Percentiles rank a stretch among this genome's conserved stretches.
Conservation (phyloP, 2,329 filamentous ascomycete genomes). For the Colletotrichum scovillei region DNA sequence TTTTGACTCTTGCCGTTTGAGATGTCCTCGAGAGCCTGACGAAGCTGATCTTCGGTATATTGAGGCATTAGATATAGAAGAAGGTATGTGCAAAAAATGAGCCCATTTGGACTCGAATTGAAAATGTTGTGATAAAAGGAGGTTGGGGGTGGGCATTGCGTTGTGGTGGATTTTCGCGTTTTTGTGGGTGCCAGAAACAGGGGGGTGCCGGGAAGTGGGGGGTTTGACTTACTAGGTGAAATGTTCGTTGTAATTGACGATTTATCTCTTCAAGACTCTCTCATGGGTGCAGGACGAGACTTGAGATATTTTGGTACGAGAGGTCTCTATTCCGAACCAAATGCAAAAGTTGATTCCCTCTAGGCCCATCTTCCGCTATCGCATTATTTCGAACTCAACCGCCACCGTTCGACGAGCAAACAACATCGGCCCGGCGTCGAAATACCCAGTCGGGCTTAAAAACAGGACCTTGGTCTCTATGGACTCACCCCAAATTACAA, state of each 20-base stretch:
- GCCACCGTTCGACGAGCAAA: not conserved
- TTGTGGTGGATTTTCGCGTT: too few species aligned
- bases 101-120: too few species aligned
- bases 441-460: not conserved
- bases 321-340: not conserved
- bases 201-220: too few species aligned
- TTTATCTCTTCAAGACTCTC: not conserved
- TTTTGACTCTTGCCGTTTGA: too few species aligned
- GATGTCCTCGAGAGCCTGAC: too few species aligned
- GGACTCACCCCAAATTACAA: slow-evolving; percentile 8
- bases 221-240: too few species aligned
- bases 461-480: slow-evolving; percentile 4
- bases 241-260: not conserved
- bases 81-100: too few species aligned
- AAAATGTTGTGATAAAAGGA: too few species aligned
- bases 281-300: not conserved
- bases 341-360: not conserved
- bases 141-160: too few species aligned
- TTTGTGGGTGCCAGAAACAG: too few species aligned
- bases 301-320: not conserved
- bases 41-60: too few species aligned
- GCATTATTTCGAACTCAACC: not conserved
- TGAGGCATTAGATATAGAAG: too few species aligned
- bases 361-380: not conserved
- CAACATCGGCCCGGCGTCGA: not conserved